Conservation (phyloP, 2,329 filamentous ascomycete genomes). For the Metarhizium sp. region DNA sequence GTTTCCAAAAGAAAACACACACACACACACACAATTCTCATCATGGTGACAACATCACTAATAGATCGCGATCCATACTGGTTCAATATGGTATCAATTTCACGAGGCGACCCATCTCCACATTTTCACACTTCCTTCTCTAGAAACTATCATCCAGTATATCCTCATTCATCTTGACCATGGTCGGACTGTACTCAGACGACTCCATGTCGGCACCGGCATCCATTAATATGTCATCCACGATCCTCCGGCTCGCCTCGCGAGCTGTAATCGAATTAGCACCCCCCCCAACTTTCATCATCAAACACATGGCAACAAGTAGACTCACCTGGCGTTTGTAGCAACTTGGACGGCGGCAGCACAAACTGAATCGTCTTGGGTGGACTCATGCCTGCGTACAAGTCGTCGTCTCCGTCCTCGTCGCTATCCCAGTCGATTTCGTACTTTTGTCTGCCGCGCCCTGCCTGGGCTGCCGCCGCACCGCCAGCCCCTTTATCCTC, state of each 20-base stretch:
- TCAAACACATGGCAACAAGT: neutral
- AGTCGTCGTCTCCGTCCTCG: conserved; percentile 52
- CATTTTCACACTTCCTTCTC: neutral
- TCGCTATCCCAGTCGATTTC: conserved; percentile 70
- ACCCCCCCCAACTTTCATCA: neutral
- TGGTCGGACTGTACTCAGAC: conserved; percentile 52
- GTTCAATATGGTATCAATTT: no score
- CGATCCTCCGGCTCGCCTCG: conserved; percentile 72
- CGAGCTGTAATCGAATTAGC: conserved; percentile 40
- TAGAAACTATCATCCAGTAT: conserved; percentile 55
- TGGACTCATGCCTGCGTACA: conserved; percentile 69
- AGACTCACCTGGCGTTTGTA: conserved; percentile 67
- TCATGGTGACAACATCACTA: no score
- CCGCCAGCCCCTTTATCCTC: conserved; percentile 3
- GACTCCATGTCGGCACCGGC: conserved; percentile 55
- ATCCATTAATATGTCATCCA: conserved; percentile 69
- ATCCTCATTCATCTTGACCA: conserved; percentile 56
- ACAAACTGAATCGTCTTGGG: conserved; percentile 91
- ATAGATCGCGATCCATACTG: no score
- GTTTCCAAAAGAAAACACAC: no score
- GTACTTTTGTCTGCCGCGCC: conserved; percentile 27
- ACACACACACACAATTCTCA: no score
- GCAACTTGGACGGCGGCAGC: conserved; percentile 62
- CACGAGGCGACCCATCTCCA: no score
- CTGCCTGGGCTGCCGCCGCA: conserved; percentile 4